phyloP scores from a whole-genome alignment of 75 land plant species.

The Azolla pinnata region DNA sequence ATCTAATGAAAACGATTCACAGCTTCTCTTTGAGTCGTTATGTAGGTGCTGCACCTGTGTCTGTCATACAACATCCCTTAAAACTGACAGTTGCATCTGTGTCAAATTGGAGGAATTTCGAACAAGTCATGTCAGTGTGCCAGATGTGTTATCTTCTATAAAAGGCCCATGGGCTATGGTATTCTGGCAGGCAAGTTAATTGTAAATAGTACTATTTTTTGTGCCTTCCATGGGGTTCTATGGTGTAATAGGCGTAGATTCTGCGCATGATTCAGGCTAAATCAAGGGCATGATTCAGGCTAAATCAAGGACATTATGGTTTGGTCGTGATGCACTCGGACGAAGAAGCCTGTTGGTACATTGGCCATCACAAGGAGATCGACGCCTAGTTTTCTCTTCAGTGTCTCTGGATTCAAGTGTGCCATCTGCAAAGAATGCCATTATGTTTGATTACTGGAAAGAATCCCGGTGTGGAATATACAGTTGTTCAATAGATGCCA shows the following conservation, averaged over 20 bases:
- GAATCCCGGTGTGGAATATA: slow-evolving; percentile 86
- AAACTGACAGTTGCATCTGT: slow-evolving; percentile 10
- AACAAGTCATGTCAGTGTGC: slow-evolving; percentile 28
- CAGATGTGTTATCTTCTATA: slow-evolving; percentile 53
- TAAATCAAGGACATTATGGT: slow-evolving; percentile 62
- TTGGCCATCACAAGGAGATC: slow-evolving; percentile 55
- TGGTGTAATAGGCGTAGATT: not conserved
- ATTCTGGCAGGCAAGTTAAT: slow-evolving; percentile 72
- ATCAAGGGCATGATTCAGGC: slow-evolving; percentile 30
- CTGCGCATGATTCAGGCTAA: not conserved
- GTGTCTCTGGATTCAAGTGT: slow-evolving; percentile 63
- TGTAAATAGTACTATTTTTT: slow-evolving; percentile 2
- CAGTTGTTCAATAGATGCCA: slow-evolving; percentile 26
- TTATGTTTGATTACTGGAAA: slow-evolving; percentile 53
- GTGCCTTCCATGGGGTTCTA: not conserved
- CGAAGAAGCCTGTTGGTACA: slow-evolving; percentile 89
- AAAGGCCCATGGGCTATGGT: slow-evolving; percentile 91
- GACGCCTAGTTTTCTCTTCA: slow-evolving; percentile 66
- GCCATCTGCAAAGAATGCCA: not conserved
- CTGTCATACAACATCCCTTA: slow-evolving; percentile 25
- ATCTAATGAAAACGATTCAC: slow-evolving; percentile 50
- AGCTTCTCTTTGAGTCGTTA: slow-evolving; percentile 45
- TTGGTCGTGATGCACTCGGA: slow-evolving; percentile 95
- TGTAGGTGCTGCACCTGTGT: slow-evolving; percentile 48
- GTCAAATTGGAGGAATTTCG: slow-evolving; percentile 1